These are phyloP conservation scores for Ceratobasidium sp. DNA, from an alignment of 1,284 basidiomycete species.

Conservation along the genomic window DNA sequence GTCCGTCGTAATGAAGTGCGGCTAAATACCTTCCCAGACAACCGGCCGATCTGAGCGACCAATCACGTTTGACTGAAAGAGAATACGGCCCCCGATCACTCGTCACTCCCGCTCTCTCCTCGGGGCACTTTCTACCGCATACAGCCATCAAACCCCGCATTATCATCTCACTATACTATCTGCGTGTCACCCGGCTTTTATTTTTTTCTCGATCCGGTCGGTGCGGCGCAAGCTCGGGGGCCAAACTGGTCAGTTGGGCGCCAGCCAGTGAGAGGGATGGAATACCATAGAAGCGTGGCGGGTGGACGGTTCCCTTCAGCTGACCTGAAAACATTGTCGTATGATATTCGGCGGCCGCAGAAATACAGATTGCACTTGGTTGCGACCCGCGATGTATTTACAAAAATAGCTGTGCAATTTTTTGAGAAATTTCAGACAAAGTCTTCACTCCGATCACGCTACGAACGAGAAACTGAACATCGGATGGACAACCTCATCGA, in stretches of 20 bases:
- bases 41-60: conserved; percentile 26
- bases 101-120: conserved; percentile 16
- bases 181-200: neutral
- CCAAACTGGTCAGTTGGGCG: conserved; percentile 11
- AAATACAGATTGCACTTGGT: neutral
- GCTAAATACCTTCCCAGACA: conserved; percentile 28
- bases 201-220: neutral
- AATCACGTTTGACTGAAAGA: conserved; percentile 31
- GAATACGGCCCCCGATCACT: conserved; percentile 24
- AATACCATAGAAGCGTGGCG: neutral
- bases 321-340: neutral
- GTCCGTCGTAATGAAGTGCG: neutral
- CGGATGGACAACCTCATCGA: neutral
- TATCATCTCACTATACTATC: conserved; percentile 12
- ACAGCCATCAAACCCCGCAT: neutral
- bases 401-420: neutral
- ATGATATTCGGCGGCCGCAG: conserved; percentile 1
- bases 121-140: conserved; percentile 30
- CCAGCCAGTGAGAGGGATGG: neutral
- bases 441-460: neutral
- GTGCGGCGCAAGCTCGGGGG: conserved; percentile 31
- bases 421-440: neutral
- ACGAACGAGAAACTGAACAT: neutral
- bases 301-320: conserved; percentile 13
- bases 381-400: neutral